Evolutionary conservation across 768 basidiomycete species (phyloP), one percentile per base, ranked within the genome.

Genomic region (Rhizopogon rudus): DNA sequence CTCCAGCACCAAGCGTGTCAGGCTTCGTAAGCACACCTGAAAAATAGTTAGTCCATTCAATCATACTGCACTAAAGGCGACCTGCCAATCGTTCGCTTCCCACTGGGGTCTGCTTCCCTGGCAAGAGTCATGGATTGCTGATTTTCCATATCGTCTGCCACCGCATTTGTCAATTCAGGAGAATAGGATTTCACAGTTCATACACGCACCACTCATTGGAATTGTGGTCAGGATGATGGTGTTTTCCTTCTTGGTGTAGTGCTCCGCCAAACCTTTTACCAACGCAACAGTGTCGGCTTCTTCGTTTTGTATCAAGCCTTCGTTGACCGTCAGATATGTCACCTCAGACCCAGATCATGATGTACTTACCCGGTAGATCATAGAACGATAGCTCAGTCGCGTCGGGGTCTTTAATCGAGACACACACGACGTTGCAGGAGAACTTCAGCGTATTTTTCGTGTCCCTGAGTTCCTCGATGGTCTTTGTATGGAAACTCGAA

Each of bases 21-120:
- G 78, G 76, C 64, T 83, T 83, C 3, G 81, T 83, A 37, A 83
- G 65, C 5, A 84, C 82, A 50, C 80, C 80, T 82, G 25, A 17
- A 54, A 0, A 7, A 37, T 5, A 22, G 10, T 49, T 56, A 6
- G 48, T 52, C 40, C 25, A 9, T 17, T 14, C 5, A 40, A 14
- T 40, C 25, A 28, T 2, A 44, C 2, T 20, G 22, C 17, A 14
- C 28, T 16, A 17, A 42, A 22, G 22, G 31, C 5, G n/a, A 48
- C 52, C 16, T 58, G 76, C 83, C 83, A 45, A 84, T 81, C 0
- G 81, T 85, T 6, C 83, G 70, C 16, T 60, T 57, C 3, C 83
- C 81, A 0, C 70, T 58, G 0, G 75, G 74, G 60, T 84, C 82
- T 40, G 63, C 75, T 37, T 75, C 63, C 2, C 65, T 66, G 1